These are phyloP conservation scores for Zygosaccharomyces gambellarensis DNA, from an alignment of 805 yeast genomes.

Conservation along the genomic window DNA sequence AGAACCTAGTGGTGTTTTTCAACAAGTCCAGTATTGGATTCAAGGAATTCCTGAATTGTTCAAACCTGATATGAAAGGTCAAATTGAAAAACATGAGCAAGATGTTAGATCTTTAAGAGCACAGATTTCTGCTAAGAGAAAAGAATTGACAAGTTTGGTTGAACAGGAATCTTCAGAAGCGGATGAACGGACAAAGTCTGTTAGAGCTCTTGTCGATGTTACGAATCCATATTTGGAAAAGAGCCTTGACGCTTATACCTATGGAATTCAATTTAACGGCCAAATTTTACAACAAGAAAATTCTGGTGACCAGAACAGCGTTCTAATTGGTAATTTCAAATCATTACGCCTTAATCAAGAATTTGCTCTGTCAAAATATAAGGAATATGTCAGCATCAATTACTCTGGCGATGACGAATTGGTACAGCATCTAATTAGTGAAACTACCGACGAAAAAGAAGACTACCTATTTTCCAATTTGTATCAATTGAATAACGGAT, in stretches of 20 bases:
- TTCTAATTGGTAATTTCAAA: slow-evolving; percentile 24
- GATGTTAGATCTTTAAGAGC: slow-evolving; percentile 1
- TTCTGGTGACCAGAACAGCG: slow-evolving; percentile 20
- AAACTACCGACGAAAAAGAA: slow-evolving; percentile 14
- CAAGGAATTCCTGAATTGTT: slow-evolving; percentile 5
- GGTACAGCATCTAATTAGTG: slow-evolving; percentile 24
- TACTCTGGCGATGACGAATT: slow-evolving; percentile 25
- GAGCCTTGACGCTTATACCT: slow-evolving; percentile 22
- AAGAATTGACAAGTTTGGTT: slow-evolving; percentile 1
- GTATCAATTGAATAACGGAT: slow-evolving; percentile 33
- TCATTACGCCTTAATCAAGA: slow-evolving; percentile 13
- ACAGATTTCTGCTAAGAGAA: slow-evolving; percentile 5
- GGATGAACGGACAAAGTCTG: background rate
- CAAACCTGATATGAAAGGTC: slow-evolving; percentile 10
- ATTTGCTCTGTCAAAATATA: slow-evolving; percentile 15
- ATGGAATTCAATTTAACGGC: slow-evolving; percentile 25
- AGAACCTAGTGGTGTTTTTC: background rate
- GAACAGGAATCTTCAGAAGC: background rate
- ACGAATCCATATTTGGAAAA: slow-evolving; percentile 1
- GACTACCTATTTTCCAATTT: slow-evolving; percentile 27
- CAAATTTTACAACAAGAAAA: slow-evolving; percentile 24
- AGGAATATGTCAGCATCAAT: slow-evolving; percentile 22
- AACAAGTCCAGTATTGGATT: slow-evolving; percentile 5
- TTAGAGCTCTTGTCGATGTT: slow-evolving; percentile 7
- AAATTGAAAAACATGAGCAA: slow-evolving; percentile 6